Evolutionary conservation across 768 basidiomycete species (phyloP).

Genomic region (Wakefieldia striispora): DNA sequence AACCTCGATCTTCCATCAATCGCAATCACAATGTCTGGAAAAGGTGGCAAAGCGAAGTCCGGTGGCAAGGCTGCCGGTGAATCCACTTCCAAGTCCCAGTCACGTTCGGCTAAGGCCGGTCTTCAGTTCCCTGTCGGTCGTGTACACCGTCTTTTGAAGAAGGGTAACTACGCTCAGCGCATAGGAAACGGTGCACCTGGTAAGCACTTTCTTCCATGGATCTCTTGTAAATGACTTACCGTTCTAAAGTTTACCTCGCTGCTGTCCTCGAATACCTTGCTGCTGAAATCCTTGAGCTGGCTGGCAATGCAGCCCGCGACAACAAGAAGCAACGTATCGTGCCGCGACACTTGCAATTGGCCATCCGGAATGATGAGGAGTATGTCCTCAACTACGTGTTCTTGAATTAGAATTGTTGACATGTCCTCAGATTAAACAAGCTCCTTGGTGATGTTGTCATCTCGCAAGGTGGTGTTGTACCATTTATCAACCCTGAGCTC

Average conservation of each 20-base stretch:
- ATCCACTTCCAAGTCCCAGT: slow-evolving; percentile 29
- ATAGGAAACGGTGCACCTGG: slow-evolving; percentile 55
- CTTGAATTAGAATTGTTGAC: background rate
- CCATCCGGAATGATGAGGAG: slow-evolving; percentile 64
- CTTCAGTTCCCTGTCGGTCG: slow-evolving; percentile 57
- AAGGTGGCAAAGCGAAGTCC: slow-evolving; percentile 58
- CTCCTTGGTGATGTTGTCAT: slow-evolving; percentile 51
- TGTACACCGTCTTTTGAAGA: slow-evolving; percentile 58
- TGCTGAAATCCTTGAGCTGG: slow-evolving; percentile 62
- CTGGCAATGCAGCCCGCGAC: slow-evolving; percentile 54
- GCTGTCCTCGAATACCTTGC: slow-evolving; percentile 62
- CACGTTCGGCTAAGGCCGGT: slow-evolving; percentile 41
- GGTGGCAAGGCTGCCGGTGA: slow-evolving; percentile 60
- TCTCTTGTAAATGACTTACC: background rate
- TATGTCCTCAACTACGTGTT: slow-evolving; percentile 4
- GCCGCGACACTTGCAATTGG: slow-evolving; percentile 63
- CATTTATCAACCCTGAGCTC: slow-evolving; percentile 50
- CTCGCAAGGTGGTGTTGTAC: slow-evolving; percentile 61
- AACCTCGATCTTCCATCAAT: slow-evolving; percentile 1
- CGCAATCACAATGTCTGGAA: slow-evolving; percentile 37
- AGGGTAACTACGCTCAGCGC: slow-evolving; percentile 56
- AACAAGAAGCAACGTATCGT: slow-evolving; percentile 64
- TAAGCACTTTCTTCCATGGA: slow-evolving; percentile 10
- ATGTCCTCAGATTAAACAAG: slow-evolving; percentile 31
- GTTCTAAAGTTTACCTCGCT: slow-evolving; percentile 50